These are phyloP conservation scores for Eucalyptus pauciflora DNA, from an alignment of 345 rosid genomes.

Conservation along the genomic window DNA sequence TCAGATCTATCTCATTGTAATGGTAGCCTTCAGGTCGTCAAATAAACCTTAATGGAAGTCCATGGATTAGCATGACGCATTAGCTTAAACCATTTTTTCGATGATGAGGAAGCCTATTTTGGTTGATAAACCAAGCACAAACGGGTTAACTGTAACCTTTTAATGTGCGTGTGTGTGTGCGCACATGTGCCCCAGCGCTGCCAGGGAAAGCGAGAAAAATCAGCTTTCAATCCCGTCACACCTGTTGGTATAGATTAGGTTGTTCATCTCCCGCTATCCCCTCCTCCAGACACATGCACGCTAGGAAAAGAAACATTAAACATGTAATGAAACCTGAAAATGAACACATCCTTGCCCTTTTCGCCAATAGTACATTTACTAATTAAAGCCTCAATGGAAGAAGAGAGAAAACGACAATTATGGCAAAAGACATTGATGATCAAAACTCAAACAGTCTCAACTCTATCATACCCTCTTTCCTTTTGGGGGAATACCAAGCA, in stretches of 20 bases:
- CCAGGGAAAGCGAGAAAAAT: neutral
- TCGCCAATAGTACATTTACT: neutral
- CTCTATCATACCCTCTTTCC: slow-evolving; percentile 88
- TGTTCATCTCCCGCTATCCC: neutral
- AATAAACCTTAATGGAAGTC: neutral
- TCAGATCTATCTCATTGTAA: neutral
- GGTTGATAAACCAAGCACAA: neutral
- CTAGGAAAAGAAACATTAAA: neutral
- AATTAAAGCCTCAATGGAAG: neutral
- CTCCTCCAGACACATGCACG: neutral
- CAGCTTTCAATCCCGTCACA: neutral
- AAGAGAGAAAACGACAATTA: neutral
- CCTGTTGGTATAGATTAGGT: neutral
- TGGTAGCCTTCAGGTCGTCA: neutral
- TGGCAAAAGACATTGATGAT: neutral
- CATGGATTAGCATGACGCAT: neutral
- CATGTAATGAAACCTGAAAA: neutral
- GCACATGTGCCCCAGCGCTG: neutral
- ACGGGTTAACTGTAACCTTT: neutral
- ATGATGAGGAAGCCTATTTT: neutral
- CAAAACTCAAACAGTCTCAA: slow-evolving; percentile 58
- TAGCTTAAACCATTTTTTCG: neutral
- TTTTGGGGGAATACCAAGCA: slow-evolving; percentile 86
- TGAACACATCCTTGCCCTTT: neutral
- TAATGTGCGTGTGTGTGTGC: neutral